These are phyloP conservation scores for Henckelia pumila DNA, from an alignment of 257 asterid species.

Conservation along the genomic window DNA sequence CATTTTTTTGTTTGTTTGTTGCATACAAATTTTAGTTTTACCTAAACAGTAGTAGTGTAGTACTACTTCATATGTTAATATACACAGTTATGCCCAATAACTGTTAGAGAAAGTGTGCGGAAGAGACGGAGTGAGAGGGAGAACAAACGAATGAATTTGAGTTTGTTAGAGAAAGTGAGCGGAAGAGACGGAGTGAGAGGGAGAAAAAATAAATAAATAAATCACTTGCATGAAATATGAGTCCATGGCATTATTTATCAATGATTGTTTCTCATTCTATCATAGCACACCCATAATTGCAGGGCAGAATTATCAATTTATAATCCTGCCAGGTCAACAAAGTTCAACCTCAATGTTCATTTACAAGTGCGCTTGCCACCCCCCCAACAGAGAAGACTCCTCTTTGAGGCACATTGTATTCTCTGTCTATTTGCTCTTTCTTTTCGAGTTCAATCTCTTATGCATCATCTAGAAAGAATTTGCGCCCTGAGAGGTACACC, in stretches of 20 bases:
- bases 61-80: too few species aligned
- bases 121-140: too few species aligned
- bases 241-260: neutral
- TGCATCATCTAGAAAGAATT: constrained; percentile 28
- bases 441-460: constrained; percentile 30
- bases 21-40: too few species aligned
- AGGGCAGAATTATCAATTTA: neutral
- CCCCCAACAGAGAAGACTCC: constrained; percentile 28
- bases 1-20: too few species aligned
- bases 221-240: neutral
- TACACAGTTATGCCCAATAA: too few species aligned
- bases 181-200: neutral
- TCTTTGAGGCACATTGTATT: constrained; percentile 11
- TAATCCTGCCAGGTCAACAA: neutral
- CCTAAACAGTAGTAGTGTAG: too few species aligned
- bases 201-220: too few species aligned
- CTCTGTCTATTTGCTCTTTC: constrained; percentile 25
- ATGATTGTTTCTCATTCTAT: neutral
- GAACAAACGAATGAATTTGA: neutral
- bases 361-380: constrained; percentile 22
- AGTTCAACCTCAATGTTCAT: constrained; percentile 4
- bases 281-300: neutral
- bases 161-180: neutral
- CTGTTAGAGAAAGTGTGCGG: neutral
- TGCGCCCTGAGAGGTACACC: constrained; percentile 23